phyloP scores from a whole-genome alignment of 2,329 filamentous ascomycete genomes.

The Rachicladosporium sp. region DNA sequence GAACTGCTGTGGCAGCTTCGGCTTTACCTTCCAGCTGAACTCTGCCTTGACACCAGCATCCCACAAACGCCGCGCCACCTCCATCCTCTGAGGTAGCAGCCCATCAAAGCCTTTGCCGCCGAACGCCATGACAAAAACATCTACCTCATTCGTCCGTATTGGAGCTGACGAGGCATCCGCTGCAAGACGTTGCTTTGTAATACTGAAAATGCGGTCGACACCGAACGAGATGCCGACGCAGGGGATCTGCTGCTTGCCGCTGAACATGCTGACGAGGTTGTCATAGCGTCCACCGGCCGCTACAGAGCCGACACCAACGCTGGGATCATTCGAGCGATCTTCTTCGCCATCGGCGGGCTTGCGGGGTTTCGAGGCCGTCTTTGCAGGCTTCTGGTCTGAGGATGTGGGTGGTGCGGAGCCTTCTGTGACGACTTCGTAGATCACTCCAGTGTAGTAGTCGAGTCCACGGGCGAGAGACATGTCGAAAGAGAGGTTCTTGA shows the following conservation, averaged over 20 bases:
- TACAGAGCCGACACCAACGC: conserved; percentile 72
- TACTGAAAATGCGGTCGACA: conserved; percentile 88
- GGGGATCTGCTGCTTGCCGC: conserved; percentile 62
- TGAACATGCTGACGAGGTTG: conserved; percentile 88
- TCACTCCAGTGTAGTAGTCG: conserved; percentile 86
- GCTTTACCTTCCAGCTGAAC: conserved; percentile 81
- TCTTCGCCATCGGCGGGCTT: conserved; percentile 40
- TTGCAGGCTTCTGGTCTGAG: conserved; percentile 31
- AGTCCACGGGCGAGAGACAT: conserved; percentile 79
- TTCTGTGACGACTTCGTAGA: conserved; percentile 80
- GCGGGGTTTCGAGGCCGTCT: conserved; percentile 38
- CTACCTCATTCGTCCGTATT: conserved; percentile 60
- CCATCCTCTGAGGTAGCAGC: conserved; percentile 71
- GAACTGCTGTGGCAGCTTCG: conserved; percentile 79
- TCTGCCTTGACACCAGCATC: conserved; percentile 84
- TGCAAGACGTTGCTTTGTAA: conserved; percentile 66
- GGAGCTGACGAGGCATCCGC: conserved; percentile 44
- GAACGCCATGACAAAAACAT: conserved; percentile 92
- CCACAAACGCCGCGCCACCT: conserved; percentile 66
- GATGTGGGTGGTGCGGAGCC: conserved; percentile 49
- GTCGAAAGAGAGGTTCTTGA: conserved; percentile 73
- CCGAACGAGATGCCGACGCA: conserved; percentile 88
- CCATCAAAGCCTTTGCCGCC: conserved; percentile 76
- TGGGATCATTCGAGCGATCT: conserved; percentile 67
- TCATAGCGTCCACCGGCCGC: conserved; percentile 88